A percentile compares a stretch with the other conserved stretches of the same genome.
Evolutionary conservation across 768 basidiomycete species (phyloP).

Genomic region (Inosperma sp.): DNA sequence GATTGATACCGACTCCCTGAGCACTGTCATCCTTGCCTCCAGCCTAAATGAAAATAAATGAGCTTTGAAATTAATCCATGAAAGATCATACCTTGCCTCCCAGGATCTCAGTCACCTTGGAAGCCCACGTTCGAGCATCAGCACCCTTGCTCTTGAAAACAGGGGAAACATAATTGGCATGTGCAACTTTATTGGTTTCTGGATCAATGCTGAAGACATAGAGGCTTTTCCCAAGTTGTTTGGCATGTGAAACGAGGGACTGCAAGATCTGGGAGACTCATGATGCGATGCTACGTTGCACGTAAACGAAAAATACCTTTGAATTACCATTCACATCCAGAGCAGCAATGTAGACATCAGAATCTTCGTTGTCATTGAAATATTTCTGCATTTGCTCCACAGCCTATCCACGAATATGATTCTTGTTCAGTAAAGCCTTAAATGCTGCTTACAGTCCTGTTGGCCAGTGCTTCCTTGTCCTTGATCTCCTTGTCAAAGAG

Average conservation of each 20-base stretch:
- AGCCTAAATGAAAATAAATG: conserved; percentile 45
- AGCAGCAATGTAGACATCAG: conserved; percentile 62
- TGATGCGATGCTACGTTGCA: too few relatives aligned
- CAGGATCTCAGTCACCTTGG: conserved; percentile 67
- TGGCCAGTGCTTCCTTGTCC: conserved; percentile 69
- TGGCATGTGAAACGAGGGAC: conserved; percentile 69
- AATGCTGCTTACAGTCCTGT: conserved; percentile 58
- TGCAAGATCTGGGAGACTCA: conserved; percentile 60
- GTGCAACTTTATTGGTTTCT: conserved; percentile 71
- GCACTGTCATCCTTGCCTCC: conserved; percentile 93
- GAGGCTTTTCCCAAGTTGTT: conserved; percentile 74
- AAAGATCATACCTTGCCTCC: conserved; percentile 83
- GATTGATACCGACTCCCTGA: conserved; percentile 70
- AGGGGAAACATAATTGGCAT: conserved; percentile 76
- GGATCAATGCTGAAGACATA: conserved; percentile 84
- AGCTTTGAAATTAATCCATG: neutral
- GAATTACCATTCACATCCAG: conserved; percentile 80
- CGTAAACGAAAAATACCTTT: conserved; percentile 49
- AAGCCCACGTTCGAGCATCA: conserved; percentile 88
- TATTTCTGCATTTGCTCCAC: conserved; percentile 61
- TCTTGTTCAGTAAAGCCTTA: neutral
- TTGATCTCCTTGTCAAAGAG: conserved; percentile 81
- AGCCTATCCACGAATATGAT: conserved; percentile 42
- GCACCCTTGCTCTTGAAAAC: conserved; percentile 56
- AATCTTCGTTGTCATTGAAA: conserved; percentile 74